Base-by-base conservation (phyloP, 2,329 filamentous ascomycete species). In the Paraphaeosphaeria minitans region DNA sequence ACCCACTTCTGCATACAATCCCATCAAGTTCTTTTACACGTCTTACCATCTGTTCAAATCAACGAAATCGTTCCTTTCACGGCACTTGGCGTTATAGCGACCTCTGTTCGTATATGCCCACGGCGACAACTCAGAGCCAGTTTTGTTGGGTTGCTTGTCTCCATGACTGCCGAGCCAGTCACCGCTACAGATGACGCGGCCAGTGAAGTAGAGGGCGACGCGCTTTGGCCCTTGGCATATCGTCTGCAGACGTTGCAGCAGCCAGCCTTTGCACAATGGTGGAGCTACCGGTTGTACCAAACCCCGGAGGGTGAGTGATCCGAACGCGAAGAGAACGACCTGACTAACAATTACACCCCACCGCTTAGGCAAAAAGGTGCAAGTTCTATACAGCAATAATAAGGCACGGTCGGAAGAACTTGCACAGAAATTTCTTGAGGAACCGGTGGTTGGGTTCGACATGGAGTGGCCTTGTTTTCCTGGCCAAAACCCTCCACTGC, bases 371-470 rank as follows among this genome's bases (percentile, higher is more conserved):
- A 73, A 85, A 42, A 83, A 82, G 52, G 85, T 92, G 47, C 84
- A 83, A 57, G 86, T 96, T 0, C 87, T 94, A 71, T 97, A 97
- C 75, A 96, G 92, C 80, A 87, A 80, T 50, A 89, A 81, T 57
- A 84, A 83, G 46, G 80, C 86, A 37, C 85, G 85, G 2, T 89
- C 90, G 19, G 92, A 97, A 73, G 77, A 80, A 6, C 83, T 90
- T 8, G 80, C 85, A 19, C 75, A 84, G 57, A 82, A 89, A 57
- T 97, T 97, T 66, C 71, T 87, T 41, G 65, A 83, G 27, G 87
- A 95, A 68, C 81, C 85, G 41, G 77, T 96, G 2, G 74, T 97
- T n/a, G 93, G 93, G 0, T 92, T 97, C 61, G 93, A 97, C 69
- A 83, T 97, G 61, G 94, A 97, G 78, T 97, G 94, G 93, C 82